Conservation (phyloP, 108 stramenopile genomes). For the Nannochloropsis gaditana region DNA sequence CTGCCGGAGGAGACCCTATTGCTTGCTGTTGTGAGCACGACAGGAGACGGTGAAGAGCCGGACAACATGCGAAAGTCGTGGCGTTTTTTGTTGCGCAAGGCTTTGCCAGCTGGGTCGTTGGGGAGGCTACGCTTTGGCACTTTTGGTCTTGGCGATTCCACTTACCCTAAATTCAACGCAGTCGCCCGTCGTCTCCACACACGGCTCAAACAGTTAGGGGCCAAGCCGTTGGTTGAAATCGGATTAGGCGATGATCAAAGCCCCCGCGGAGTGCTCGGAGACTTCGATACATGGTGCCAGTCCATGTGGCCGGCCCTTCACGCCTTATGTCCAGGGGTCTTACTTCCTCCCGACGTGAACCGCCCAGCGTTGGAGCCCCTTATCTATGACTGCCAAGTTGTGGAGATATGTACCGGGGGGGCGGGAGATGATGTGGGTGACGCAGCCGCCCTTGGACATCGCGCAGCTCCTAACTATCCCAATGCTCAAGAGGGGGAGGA, state of each 20-base stretch:
- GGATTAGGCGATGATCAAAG: constrained; percentile 43
- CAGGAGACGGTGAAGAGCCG: constrained; percentile 51
- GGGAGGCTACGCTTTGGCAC: constrained; percentile 35
- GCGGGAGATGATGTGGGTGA: neutral
- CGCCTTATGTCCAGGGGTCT: constrained; percentile 21
- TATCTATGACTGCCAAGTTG: constrained; percentile 25
- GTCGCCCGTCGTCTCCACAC: constrained; percentile 41
- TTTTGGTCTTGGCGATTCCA: constrained; percentile 50
- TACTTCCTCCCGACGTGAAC: constrained; percentile 26
- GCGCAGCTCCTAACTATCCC: neutral
- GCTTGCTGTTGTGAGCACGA: constrained; percentile 48
- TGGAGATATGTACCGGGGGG: neutral
- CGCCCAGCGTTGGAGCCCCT: constrained; percentile 30
- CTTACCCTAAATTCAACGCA: constrained; percentile 48
- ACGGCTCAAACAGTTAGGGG: constrained; percentile 42
- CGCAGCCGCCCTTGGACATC: neutral
- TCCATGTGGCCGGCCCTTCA: constrained; percentile 29
- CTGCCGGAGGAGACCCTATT: constrained; percentile 26
- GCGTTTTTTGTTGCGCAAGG: constrained; percentile 50
- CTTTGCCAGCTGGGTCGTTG: constrained; percentile 42
- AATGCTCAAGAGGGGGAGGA: neutral
- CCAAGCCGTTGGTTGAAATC: constrained; percentile 29
- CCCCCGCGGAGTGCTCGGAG: constrained; percentile 39
- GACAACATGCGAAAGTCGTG: constrained; percentile 48
- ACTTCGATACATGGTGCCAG: constrained; percentile 35